Conservation (phyloP, 257 asterid genomes). For the Marsdenia floribunda region DNA sequence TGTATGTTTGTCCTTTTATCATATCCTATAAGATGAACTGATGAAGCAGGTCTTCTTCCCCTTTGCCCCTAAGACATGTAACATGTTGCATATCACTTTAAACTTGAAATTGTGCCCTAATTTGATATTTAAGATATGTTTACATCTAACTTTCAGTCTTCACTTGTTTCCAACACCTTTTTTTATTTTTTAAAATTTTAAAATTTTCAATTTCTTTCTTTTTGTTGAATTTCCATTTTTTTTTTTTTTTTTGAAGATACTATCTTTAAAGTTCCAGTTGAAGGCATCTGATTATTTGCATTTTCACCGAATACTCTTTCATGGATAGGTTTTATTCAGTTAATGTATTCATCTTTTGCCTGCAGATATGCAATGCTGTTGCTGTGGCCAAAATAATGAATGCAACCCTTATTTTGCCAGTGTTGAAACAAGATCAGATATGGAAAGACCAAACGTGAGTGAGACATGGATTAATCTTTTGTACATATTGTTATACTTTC, state of each 20-base stretch:
- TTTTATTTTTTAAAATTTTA: background rate
- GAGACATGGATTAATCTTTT: constrained; percentile 24
- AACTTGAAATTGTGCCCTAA: background rate
- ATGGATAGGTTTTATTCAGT: constrained; percentile 13
- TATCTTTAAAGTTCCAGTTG: background rate
- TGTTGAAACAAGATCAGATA: constrained; percentile 98
- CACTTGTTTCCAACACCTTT: too few relatives aligned
- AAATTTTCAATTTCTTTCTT: background rate
- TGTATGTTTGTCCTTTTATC: background rate
- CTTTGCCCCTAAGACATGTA: background rate
- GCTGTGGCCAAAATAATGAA: constrained; percentile 98
- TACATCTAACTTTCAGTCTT: background rate
- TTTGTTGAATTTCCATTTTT: background rate
- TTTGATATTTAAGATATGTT: background rate
- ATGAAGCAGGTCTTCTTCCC: background rate
- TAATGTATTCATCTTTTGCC: constrained; percentile 13
- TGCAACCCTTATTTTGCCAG: constrained; percentile 94
- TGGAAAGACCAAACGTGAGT: constrained; percentile 99
- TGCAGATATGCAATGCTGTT: constrained; percentile 98
- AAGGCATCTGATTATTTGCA: background rate
- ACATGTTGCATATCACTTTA: background rate
- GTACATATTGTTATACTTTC: background rate
- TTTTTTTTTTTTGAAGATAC: background rate
- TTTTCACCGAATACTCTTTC: background rate
- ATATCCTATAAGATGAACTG: background rate